phyloP scores from a whole-genome alignment of 495 filamentous ascomycete genomes.

The Copromyces sp. region DNA sequence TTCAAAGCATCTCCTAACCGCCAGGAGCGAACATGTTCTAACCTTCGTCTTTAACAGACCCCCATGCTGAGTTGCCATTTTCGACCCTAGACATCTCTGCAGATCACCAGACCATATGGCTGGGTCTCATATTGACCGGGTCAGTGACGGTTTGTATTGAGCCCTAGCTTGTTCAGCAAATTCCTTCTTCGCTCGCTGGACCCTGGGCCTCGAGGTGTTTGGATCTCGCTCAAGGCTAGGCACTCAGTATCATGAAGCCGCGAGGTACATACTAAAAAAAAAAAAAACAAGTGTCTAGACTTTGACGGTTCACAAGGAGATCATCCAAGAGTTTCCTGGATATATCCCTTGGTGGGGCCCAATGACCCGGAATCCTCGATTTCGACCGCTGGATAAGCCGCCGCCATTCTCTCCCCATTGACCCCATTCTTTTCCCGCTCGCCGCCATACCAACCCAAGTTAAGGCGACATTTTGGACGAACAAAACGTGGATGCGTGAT shows the following conservation, averaged over 20 bases:
- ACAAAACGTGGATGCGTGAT: conserved; percentile 23
- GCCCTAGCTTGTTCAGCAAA: not conserved
- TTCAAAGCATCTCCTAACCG: not conserved
- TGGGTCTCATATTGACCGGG: not conserved
- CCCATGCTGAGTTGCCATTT: not conserved
- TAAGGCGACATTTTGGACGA: conserved; percentile 1
- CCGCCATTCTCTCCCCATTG: not conserved
- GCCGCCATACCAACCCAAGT: conserved; percentile 2
- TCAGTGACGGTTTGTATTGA: not conserved
- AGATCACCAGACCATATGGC: not conserved
- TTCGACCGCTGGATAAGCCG: not conserved
- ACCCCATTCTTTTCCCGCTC: conserved; percentile 4
- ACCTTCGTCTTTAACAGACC: not conserved
- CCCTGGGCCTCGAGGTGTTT: not conserved
- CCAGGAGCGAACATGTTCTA: not conserved
- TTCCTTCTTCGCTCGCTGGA: not conserved
- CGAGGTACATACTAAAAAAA: not conserved
- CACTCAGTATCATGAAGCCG: not conserved
- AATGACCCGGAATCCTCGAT: not conserved
- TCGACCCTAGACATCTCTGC: not conserved
- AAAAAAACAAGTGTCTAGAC: not conserved
- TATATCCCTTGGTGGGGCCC: not conserved
- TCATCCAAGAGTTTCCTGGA: not conserved
- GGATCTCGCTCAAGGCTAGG: not conserved
- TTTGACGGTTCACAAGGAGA: not conserved